Conservation (phyloP, 805 yeast genomes). For the Debaryomyces prosopidis region DNA sequence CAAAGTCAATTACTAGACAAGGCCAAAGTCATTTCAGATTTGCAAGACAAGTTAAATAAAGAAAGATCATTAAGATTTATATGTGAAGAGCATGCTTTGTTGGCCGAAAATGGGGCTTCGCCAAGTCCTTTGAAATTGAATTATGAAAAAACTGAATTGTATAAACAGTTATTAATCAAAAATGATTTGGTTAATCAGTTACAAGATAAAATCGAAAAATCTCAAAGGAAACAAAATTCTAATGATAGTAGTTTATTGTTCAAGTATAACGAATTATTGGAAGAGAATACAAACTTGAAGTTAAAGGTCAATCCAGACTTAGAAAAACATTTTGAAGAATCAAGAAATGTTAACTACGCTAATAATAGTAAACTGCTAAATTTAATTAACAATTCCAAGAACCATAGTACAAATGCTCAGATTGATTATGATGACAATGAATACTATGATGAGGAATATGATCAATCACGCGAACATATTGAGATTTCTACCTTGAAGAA, state of each 20-base stretch:
- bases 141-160: conserved; percentile 55
- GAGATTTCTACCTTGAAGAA: conserved; percentile 22
- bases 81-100: conserved; percentile 68
- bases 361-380: conserved; percentile 7
- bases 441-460: conserved; percentile 11
- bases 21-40: conserved; percentile 40
- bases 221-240: conserved; percentile 18
- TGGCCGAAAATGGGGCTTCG: conserved; percentile 51
- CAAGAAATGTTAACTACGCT: background rate
- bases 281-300: conserved; percentile 43
- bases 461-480: conserved; percentile 8
- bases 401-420: background rate
- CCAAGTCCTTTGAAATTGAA: conserved; percentile 58
- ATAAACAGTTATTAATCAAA: conserved; percentile 45
- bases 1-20: conserved; percentile 9
- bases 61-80: conserved; percentile 67
- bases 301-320: conserved; percentile 46
- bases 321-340: conserved; percentile 27
- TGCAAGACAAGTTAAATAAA: conserved; percentile 58
- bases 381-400: conserved; percentile 1
- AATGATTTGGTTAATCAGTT: conserved; percentile 50
- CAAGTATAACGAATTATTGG: conserved; percentile 39
- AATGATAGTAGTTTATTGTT: conserved; percentile 38
- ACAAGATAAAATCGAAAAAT: conserved; percentile 45
- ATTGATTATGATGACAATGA: background rate